Conservation (phyloP, 1,284 basidiomycete species). For the Salmacisia buchloeana region DNA sequence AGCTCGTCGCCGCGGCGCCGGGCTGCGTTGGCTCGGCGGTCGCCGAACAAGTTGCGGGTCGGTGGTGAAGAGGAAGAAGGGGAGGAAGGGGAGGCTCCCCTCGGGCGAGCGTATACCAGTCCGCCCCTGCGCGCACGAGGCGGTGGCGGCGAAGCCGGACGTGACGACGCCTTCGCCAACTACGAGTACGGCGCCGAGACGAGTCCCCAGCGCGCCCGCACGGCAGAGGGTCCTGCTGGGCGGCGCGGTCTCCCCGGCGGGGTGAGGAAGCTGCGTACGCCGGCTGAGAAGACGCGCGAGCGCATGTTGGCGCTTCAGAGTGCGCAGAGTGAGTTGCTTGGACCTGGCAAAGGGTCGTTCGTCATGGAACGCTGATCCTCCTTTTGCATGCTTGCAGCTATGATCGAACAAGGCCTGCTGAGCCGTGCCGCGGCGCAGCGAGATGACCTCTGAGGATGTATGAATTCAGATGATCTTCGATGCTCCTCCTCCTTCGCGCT, state of each 20-base stretch:
- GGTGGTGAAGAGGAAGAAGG: background rate
- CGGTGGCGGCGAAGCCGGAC: background rate
- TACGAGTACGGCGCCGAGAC: background rate
- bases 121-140: background rate
- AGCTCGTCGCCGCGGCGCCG: conserved; percentile 1
- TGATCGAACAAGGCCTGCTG: conserved; percentile 4
- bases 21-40: background rate
- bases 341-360: background rate
- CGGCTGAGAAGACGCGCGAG: conserved; percentile 2
- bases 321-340: background rate
- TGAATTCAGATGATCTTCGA: background rate
- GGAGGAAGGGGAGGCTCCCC: background rate
- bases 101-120: background rate
- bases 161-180: background rate
- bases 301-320: background rate
- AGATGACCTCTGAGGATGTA: background rate
- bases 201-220: conserved; percentile 2
- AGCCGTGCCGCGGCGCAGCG: background rate
- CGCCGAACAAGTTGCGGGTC: background rate
- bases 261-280: background rate
- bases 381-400: background rate
- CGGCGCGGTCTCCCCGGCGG: background rate
- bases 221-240: background rate
- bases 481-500: background rate
- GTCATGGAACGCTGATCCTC: background rate